phyloP scores from a whole-genome alignment of 345 rosid species.

The Eucalyptus polybractea region DNA sequence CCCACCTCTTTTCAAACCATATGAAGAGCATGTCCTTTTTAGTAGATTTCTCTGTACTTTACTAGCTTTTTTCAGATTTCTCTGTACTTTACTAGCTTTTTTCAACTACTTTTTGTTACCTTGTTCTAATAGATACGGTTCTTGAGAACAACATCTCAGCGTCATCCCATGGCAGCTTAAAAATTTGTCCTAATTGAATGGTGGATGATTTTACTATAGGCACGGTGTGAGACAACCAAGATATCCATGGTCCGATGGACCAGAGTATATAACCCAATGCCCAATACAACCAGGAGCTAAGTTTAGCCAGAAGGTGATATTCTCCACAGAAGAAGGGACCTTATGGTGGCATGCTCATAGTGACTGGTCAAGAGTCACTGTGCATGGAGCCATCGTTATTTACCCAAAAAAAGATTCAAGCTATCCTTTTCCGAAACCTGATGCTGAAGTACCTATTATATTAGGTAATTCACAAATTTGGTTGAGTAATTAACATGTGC shows the following conservation, averaged over 20 bases:
- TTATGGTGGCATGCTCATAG: slow-evolving; percentile 15
- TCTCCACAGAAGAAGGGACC: slow-evolving; percentile 20
- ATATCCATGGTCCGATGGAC: slow-evolving; percentile 36
- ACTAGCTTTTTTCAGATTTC: neutral
- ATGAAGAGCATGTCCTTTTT: neutral
- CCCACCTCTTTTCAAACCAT: neutral
- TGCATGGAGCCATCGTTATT: slow-evolving; percentile 22
- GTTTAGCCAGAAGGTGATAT: slow-evolving; percentile 10
- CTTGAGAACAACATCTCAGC: neutral
- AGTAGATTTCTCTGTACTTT: neutral
- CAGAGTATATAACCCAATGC: slow-evolving; percentile 28
- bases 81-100: neutral
- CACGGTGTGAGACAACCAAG: slow-evolving; percentile 30
- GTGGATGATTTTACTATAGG: neutral
- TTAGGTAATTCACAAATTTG: neutral
- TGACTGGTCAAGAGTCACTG: slow-evolving; percentile 19
- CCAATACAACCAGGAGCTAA: slow-evolving; percentile 14
- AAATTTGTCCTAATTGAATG: neutral
- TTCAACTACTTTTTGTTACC: neutral
- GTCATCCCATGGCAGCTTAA: neutral
- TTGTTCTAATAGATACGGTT: neutral
- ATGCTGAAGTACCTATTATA: slow-evolving; percentile 14
- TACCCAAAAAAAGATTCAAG: slow-evolving; percentile 4
- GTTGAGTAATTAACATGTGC: neutral
- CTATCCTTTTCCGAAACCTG: slow-evolving; percentile 17